phyloP scores from a whole-genome alignment of 352 stramenopile species.

The Phytophthora quininea region DNA sequence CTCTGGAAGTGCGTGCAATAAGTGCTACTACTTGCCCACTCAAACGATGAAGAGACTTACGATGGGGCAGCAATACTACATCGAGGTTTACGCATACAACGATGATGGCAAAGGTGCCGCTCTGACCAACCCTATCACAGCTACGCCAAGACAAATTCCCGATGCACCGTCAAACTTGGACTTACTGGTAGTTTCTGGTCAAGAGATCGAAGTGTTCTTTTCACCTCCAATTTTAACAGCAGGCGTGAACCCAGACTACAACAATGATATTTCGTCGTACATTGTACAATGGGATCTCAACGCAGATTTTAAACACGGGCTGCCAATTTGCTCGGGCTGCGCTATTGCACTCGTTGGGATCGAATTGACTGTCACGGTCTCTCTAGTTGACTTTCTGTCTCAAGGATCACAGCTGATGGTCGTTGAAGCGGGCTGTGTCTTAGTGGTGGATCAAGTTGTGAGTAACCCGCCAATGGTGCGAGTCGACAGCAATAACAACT shows the following conservation, averaged over 20 bases:
- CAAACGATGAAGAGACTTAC: constrained; percentile 58
- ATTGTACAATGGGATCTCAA: constrained; percentile 90
- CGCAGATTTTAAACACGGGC: constrained; percentile 74
- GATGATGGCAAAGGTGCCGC: constrained; percentile 65
- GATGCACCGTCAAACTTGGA: constrained; percentile 89
- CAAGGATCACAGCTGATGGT: constrained; percentile 55
- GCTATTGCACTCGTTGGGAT: constrained; percentile 47
- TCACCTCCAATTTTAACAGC: constrained; percentile 66
- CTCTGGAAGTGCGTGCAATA: constrained; percentile 47
- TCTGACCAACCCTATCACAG: constrained; percentile 34
- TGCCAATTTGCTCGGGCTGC: constrained; percentile 54
- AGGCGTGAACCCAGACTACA: constrained; percentile 68
- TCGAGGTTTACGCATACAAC: constrained; percentile 83
- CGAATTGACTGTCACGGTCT: constrained; percentile 38
- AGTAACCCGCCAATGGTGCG: constrained; percentile 28
- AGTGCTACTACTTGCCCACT: constrained; percentile 74
- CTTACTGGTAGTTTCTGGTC: constrained; percentile 86
- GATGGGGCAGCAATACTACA: constrained; percentile 73
- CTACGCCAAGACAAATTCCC: constrained; percentile 86
- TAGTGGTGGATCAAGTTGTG: constrained; percentile 35
- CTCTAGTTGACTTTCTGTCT: constrained; percentile 10
- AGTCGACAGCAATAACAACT: constrained; percentile 31
- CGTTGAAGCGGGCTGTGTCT: constrained; percentile 50
- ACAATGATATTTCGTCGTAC: constrained; percentile 90
- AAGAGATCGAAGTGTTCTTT: constrained; percentile 91